Base-by-base conservation (phyloP, 257 asterid genomes). In the Thymus quinquecostatus region DNA sequence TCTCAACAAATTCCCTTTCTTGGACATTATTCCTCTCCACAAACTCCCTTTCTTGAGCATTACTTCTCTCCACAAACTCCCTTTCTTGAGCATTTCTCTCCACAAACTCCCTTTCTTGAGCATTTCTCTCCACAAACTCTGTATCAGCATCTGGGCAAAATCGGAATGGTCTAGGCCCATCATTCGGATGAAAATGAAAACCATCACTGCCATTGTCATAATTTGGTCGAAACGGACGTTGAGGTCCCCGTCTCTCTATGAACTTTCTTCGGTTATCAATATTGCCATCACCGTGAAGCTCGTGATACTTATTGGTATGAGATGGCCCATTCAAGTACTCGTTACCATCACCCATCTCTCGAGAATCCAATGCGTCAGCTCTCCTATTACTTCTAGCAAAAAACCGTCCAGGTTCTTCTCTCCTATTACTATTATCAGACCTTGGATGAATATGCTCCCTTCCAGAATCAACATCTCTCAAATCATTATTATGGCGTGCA, bases 201-300 rank as follows among this genome's bases (percentile, higher is more conserved):
- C 79, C 82, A 1, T 87, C 95, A 63, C 66, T 75, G 29, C 85
- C 92, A 71, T 72, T 78, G 30, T 48, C 69, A 69, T 83, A 88
- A 82, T 76, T 66, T 12, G 94, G 82, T 45, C 91, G 85, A 63
- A 86, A 83, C 3, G 91, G 41, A 62, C 85, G 92, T 48, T 69
- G 41, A 49, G 76, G 68, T 57, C 86, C 86, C 64, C 92, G 82
- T 71, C 97, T 83, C 69, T 84, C 98, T 27, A 83, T 76, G 72
- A 74, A 85, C 81, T 89, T 92, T 69, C 95, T 88, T 76, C 96
- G 80, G 72, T 91, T 94, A 60, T 86, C 96, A 33, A 77, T 79
- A 58, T 76, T 74, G 51, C 85, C 88, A 70, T 83, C 87, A 38
- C 78, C 76, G 14, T 80, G 84, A 53, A 81, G 75, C 62, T 89